Percentiles rank a stretch among this genome's conserved stretches.
These are phyloP conservation scores for Mycena belliarum DNA, from an alignment of 768 basidiomycete genomes.

Conservation along the genomic window DNA sequence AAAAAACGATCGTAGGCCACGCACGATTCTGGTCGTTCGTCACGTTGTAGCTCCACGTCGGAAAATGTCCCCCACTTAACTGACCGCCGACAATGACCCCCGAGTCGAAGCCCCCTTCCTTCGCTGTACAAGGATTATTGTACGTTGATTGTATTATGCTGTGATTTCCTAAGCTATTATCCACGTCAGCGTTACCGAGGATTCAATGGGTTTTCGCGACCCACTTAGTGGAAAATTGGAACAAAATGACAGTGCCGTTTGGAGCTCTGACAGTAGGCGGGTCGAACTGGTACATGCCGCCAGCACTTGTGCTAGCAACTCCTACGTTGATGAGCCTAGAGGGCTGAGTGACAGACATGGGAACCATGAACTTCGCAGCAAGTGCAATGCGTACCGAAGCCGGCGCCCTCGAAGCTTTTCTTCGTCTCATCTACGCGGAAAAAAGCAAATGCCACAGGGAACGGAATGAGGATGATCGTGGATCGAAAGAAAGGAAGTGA, in stretches of 20 bases:
- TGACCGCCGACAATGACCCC: neutral
- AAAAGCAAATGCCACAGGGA: no score
- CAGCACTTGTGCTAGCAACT: neutral
- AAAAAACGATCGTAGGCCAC: neutral
- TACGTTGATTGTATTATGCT: neutral
- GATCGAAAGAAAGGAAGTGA: no score
- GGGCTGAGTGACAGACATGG: no score
- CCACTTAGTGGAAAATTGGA: constrained; percentile 1
- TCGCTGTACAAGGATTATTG: neutral
- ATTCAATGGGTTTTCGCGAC: neutral
- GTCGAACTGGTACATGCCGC: neutral
- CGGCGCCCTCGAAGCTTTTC: no score
- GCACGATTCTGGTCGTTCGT: neutral
- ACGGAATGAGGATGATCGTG: no score
- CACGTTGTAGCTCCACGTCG: neutral
- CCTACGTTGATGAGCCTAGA: no score
- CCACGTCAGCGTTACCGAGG: no score
- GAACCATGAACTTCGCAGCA: no score
- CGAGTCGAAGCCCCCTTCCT: neutral
- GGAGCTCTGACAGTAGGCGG: neutral
- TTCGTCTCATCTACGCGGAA: no score
- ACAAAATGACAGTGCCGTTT: neutral
- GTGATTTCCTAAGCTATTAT: constrained; percentile 1
- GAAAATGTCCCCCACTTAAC: neutral
- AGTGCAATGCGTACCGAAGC: no score